Base-by-base conservation (phyloP, 2,329 filamentous ascomycete genomes). In the Cytospora mali region DNA sequence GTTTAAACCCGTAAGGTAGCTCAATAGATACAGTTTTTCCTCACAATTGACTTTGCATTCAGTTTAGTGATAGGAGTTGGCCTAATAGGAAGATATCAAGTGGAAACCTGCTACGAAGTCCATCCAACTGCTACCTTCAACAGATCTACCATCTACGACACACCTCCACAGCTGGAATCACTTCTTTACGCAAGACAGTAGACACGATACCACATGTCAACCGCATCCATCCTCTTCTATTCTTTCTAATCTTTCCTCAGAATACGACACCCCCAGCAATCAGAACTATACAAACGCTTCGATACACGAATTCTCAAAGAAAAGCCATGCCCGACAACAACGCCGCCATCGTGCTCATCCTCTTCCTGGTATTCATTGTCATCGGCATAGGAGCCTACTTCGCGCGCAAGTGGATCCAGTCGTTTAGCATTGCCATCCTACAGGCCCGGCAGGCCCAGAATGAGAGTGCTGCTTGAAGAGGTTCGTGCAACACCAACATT, bases 291-390 rank as follows among this genome's bases (percentile, higher is more conserved):
- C 21, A 46, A 21, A 21, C 23, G 3, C n/a, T 21, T 46, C n/a
- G 42, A 3, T 11, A 21, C 9, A 46, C n/a, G n/a, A 27, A 7
- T 13, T 3, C 6, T 16, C 23, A 18, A 21, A 21, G 31, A 23
- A 13, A 59, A 58, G 60, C 51, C 55, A 65, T 65, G 63, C 51
- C 59, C 2, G 63, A 65, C 63, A 52, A 59, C 35, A 72, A 72
- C 66, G 67, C 68, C 4, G 67, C 64, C 13, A 70, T 76, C 60
- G 71, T 69, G 23, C 42, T 76, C 9, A 63, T 71, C 1, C 64
- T 77, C 25, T 46, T 74, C 48, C 59, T 72, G 58, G 39, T 75
- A 21, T 52, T 72, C 51, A 16, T 66, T 2, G 49, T 67, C 49
- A 55, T 70, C 61, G 64, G 52, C 6, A 2, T 70, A 16, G 31